phyloP scores from a whole-genome alignment of 805 yeast genomes.

The Wickerhamomyces subpelliculosus region DNA sequence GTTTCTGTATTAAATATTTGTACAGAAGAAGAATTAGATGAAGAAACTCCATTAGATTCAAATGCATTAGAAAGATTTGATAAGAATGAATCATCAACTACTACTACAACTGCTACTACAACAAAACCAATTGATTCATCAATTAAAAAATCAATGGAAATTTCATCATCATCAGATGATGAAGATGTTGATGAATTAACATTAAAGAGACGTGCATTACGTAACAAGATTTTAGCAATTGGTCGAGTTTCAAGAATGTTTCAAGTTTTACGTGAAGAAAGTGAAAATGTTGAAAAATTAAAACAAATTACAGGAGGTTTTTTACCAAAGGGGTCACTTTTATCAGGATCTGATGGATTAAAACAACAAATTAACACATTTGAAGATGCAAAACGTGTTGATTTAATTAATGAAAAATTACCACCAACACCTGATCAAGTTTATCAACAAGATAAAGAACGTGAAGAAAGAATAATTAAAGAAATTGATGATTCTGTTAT shows the following conservation, averaged over 20 bases:
- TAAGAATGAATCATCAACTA: slow-evolving; percentile 3
- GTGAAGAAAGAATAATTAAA: slow-evolving; percentile 35
- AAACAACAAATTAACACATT: slow-evolving; percentile 62
- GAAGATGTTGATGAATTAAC: slow-evolving; percentile 18
- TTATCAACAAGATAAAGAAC: slow-evolving; percentile 35
- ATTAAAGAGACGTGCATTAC: slow-evolving; percentile 45
- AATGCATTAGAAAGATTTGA: slow-evolving; percentile 4
- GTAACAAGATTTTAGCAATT: slow-evolving; percentile 88
- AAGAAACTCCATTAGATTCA: slow-evolving; percentile 47
- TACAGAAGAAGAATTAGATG: slow-evolving; percentile 89
- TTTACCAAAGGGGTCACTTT: slow-evolving; percentile 78
- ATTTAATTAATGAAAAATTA: slow-evolving; percentile 74
- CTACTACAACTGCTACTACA: slow-evolving; percentile 3
- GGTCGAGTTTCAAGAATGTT: slow-evolving; percentile 95
- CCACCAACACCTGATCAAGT: slow-evolving; percentile 74
- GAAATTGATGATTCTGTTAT: slow-evolving; percentile 22
- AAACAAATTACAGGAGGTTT: slow-evolving; percentile 68
- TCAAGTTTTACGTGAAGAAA: slow-evolving; percentile 78
- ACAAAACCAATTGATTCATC: slow-evolving; percentile 1
- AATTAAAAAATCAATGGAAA: background rate
- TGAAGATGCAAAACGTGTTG: slow-evolving; percentile 78
- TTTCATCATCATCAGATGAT: background rate
- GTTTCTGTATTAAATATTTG: slow-evolving; percentile 87
- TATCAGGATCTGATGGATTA: slow-evolving; percentile 79
- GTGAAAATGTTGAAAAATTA: slow-evolving; percentile 77